Percentiles rank a stretch among this genome's conserved stretches.
Conservation (phyloP, 352 stramenopile species). For the Pythium myriotylum region DNA sequence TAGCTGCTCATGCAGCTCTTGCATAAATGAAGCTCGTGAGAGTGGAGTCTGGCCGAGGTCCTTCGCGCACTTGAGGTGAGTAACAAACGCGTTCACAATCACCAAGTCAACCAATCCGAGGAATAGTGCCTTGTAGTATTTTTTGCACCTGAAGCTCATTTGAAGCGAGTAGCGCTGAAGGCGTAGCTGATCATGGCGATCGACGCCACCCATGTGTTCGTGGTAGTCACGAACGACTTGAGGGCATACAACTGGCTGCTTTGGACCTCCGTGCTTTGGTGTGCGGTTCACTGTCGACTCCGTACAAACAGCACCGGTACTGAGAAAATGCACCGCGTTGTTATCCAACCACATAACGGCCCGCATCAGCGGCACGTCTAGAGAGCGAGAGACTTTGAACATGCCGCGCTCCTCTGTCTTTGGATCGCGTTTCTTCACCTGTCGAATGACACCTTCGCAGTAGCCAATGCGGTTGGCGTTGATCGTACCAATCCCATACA, state of each 20-base stretch:
- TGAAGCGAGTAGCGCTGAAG: constrained; percentile 21
- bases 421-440: constrained; percentile 15
- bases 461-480: constrained; percentile 26
- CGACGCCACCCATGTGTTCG: constrained; percentile 17
- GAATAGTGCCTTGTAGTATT: too few species aligned
- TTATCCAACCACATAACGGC: constrained; percentile 30
- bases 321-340: constrained; percentile 37
- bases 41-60: background rate
- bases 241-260: constrained; percentile 16
- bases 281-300: constrained; percentile 21
- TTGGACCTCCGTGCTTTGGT: constrained; percentile 14
- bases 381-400: constrained; percentile 18
- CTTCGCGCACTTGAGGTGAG: background rate
- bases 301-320: constrained; percentile 17
- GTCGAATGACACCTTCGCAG: constrained; percentile 4
- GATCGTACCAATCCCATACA: constrained; percentile 35
- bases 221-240: constrained; percentile 19
- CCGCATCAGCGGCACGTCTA: constrained; percentile 21
- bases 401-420: constrained; percentile 17
- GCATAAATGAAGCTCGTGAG: constrained; percentile 7
- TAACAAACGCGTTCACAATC: background rate
- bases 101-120: background rate
- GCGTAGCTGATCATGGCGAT: constrained; percentile 12
- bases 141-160: constrained; percentile 2
- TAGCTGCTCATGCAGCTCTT: constrained; percentile 14